phyloP scores from a whole-genome alignment of 2,329 filamentous ascomycete genomes.

The Zymoseptoria brevis region DNA sequence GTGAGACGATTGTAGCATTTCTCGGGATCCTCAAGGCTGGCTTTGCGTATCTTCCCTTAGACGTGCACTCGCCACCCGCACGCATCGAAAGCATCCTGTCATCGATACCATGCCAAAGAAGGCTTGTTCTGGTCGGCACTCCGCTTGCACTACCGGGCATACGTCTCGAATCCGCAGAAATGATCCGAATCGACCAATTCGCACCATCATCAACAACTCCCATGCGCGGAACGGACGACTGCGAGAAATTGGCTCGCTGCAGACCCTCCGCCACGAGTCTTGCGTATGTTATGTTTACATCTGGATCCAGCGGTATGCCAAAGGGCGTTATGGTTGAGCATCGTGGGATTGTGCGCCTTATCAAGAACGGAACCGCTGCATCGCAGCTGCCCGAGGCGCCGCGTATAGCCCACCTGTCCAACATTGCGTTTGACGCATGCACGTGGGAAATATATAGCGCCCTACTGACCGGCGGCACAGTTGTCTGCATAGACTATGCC shows the following conservation, averaged over 20 bases:
- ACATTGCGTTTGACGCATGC: conserved; percentile 14
- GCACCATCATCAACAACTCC: too few species aligned
- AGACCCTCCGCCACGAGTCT: too few species aligned
- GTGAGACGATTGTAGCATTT: conserved; percentile 1
- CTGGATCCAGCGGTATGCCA: too few species aligned
- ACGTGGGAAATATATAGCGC: conserved; percentile 33
- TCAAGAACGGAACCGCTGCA: too few species aligned
- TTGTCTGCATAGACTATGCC: neutral
- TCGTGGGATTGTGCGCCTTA: too few species aligned
- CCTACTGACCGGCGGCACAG: conserved; percentile 1
- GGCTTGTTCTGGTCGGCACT: conserved; percentile 3
- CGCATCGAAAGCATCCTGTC: conserved; percentile 2
- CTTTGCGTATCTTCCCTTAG: conserved; percentile 4
- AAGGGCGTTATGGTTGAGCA: neutral
- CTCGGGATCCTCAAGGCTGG: conserved; percentile 5
- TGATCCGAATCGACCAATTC: too few species aligned
- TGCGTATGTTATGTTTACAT: too few species aligned
- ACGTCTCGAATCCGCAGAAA: neutral
- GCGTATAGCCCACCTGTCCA: conserved; percentile 3
- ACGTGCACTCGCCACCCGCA: conserved; percentile 2
- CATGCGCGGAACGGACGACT: too few species aligned
- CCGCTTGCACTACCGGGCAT: neutral
- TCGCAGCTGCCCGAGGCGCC: too few species aligned
- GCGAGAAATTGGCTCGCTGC: too few species aligned
- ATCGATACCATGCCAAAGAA: neutral